phyloP scores from a whole-genome alignment of 2,329 filamentous ascomycete genomes.

The Cordyceps militaris region DNA sequence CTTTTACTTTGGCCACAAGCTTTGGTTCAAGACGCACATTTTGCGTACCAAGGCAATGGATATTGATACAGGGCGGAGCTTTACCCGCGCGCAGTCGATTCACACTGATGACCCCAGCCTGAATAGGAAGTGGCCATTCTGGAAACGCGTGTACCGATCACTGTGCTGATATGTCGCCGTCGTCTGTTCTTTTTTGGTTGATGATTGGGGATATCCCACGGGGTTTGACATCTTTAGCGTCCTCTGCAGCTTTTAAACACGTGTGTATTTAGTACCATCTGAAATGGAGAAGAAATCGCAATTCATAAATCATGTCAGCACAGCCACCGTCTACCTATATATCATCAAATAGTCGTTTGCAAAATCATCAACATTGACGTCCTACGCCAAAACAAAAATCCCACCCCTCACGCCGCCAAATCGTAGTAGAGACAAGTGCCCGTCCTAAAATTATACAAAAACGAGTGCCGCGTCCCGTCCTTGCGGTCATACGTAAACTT shows the following conservation, averaged over 20 bases:
- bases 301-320: neutral
- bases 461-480: conserved; percentile 60
- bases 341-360: neutral
- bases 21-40: conserved; percentile 56
- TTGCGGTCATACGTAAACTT: conserved; percentile 48
- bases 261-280: neutral
- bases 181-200: neutral
- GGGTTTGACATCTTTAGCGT: neutral
- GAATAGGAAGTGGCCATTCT: conserved; percentile 20
- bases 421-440: conserved; percentile 83
- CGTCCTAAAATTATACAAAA: conserved; percentile 87
- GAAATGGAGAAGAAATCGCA: neutral
- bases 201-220: neutral
- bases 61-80: conserved; percentile 59
- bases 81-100: conserved; percentile 20
- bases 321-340: neutral
- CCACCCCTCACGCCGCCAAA: conserved; percentile 31
- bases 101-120: conserved; percentile 22
- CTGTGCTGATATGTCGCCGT: conserved; percentile 17
- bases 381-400: neutral
- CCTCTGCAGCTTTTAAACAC: neutral
- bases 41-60: conserved; percentile 65
- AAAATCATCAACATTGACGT: neutral
- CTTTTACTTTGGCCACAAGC: conserved; percentile 62
- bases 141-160: conserved; percentile 22